These are phyloP conservation scores for Solanum boliviense DNA, from an alignment of 257 asterid genomes.

Conservation along the genomic window DNA sequence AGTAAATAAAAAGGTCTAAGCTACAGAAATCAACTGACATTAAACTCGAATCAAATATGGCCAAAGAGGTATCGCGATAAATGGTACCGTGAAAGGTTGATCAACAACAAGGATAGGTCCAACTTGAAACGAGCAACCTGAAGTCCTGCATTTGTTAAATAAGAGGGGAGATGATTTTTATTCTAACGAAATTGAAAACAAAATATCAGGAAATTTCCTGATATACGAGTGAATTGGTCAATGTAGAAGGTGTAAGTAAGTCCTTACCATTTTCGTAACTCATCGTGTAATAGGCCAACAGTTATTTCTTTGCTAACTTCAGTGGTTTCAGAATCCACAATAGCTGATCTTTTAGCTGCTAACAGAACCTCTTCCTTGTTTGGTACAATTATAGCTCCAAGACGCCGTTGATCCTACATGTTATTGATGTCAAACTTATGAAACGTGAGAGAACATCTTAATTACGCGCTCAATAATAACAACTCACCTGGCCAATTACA, in stretches of 20 bases:
- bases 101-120: slow-evolving; percentile 72
- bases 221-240: not conserved
- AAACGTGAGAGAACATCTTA: not conserved
- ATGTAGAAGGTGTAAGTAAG: not conserved
- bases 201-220: not conserved
- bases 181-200: not conserved
- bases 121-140: slow-evolving; percentile 65
- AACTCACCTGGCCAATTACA: slow-evolving; percentile 77
- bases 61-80: not conserved
- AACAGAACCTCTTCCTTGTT: slow-evolving; percentile 59
- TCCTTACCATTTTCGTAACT: slow-evolving; percentile 63
- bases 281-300: slow-evolving; percentile 41
- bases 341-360: slow-evolving; percentile 51
- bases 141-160: slow-evolving; percentile 44
- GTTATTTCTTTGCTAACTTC: slow-evolving; percentile 54
- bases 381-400: slow-evolving; percentile 80
- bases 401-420: slow-evolving; percentile 80
- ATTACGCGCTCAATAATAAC: not conserved
- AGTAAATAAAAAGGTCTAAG: not conserved
- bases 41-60: not conserved
- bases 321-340: slow-evolving; percentile 38
- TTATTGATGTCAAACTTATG: not conserved
- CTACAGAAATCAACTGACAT: not conserved
- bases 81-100: slow-evolving; percentile 73
- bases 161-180: not conserved